Base-by-base conservation (phyloP, 176 grass and related monocot genomes). In the Eragrostis curvula region DNA sequence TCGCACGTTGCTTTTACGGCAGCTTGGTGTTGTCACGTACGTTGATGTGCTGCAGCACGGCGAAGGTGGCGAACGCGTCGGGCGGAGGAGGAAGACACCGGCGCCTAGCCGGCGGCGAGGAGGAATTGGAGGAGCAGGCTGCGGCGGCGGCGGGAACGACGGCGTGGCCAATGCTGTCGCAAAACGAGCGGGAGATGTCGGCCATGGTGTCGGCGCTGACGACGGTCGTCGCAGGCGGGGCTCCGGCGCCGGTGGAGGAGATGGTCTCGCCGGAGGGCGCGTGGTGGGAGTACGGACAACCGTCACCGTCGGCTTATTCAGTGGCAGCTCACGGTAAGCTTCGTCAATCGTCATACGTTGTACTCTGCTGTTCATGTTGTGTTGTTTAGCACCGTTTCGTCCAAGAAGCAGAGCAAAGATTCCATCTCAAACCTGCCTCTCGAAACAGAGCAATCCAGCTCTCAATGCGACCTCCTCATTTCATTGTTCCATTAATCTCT, bases 141-240 rank as follows among this genome's bases (percentile, higher is more conserved):
- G 17, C 49, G 8, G 4, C 49, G 2, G 17, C 49, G 8, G 4
- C 49, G 2, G 1, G 27, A 29, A 3, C 40, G 21, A 24, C 20
- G 17, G 17, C 1, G 49, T 40, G 18, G 71, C 20, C 23, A 1
- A 84, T 92, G 79, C 16, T 92, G 67, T 84, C 86, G n/a, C 53
- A 44, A 24, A 15, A 80, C 44, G 68, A 80, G 11, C 79, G 42
- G 57, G 92, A 94, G 87, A 89, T 82, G 68, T 41, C 73, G 1
- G 9, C 55, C 18, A 94, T 94, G 87, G 92, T 94, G 5, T 84
- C 85, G 2, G 89, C 92, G 21, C 72, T 94, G 48, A 51, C 87
- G 2, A 79, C 56, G 24, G 92, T 94, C 14, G 78, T 91, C n/a
- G 67, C 89, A 0, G 78, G 89, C 5, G 77, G 59, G 4, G 32